Percentiles rank a stretch among this genome's conserved stretches.
Conservation (phyloP, 768 basidiomycete genomes). For the Tricholoma sp. region DNA sequence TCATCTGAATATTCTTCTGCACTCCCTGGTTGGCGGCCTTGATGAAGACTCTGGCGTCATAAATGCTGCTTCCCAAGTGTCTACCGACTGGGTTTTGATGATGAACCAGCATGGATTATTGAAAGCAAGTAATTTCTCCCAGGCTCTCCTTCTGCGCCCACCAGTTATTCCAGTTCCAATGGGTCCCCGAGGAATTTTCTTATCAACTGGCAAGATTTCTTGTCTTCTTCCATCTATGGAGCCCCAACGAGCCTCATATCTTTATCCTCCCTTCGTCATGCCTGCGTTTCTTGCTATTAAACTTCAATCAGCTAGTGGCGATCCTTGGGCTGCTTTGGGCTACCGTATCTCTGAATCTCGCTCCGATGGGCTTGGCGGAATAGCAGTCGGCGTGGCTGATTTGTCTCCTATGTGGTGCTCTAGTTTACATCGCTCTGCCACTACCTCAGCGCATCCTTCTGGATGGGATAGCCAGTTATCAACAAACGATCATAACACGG, state of each 20-base stretch:
- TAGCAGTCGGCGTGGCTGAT: constrained; percentile 21
- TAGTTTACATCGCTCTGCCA: constrained; percentile 2
- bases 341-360: constrained; percentile 19
- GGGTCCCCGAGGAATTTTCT: constrained; percentile 35
- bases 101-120: constrained; percentile 43
- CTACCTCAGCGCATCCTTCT: constrained; percentile 5
- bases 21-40: constrained; percentile 21
- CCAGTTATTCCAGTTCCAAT: constrained; percentile 29
- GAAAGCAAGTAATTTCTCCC: constrained; percentile 26
- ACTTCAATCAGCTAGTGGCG: constrained; percentile 19
- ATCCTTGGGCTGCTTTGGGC: constrained; percentile 24
- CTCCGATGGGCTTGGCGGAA: constrained; percentile 31
- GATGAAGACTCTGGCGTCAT: constrained; percentile 25
- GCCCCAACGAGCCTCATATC: constrained; percentile 38
- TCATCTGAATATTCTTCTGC: constrained; percentile 40
- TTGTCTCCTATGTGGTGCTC: background rate
- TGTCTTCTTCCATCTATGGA: constrained; percentile 25
- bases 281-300: constrained; percentile 26
- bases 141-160: constrained; percentile 38
- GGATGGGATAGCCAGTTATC: constrained; percentile 1
- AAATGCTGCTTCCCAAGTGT: constrained; percentile 30
- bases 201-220: constrained; percentile 19
- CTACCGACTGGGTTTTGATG: constrained; percentile 48
- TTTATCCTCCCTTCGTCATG: constrained; percentile 59
- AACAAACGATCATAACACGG: background rate